phyloP scores from a whole-genome alignment of 139 green algal species.

The Chlamydomonas urium region DNA sequence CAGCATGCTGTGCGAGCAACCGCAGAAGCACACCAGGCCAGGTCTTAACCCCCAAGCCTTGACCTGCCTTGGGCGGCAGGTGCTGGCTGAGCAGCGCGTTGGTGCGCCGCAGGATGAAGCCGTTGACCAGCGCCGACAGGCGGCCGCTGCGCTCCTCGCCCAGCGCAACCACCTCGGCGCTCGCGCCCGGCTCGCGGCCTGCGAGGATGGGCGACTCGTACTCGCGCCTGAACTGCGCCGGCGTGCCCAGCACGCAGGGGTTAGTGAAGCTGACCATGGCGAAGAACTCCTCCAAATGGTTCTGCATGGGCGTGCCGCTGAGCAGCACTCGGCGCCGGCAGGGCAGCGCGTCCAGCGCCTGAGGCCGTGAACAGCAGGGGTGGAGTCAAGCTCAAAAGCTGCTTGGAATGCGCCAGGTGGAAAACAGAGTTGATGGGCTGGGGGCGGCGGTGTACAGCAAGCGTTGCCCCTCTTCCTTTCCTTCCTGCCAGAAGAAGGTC shows the following conservation, averaged over 20 bases:
- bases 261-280: constrained; percentile 98
- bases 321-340: constrained; percentile 93
- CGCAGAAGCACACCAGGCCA: too few relatives aligned
- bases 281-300: constrained; percentile 95
- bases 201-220: constrained; percentile 81
- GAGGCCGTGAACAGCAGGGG: constrained; percentile 2
- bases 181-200: constrained; percentile 41
- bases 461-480: too few relatives aligned
- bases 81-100: constrained; percentile 92
- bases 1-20: too few relatives aligned
- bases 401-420: too few relatives aligned
- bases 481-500: too few relatives aligned
- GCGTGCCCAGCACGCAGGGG: constrained; percentile 83
- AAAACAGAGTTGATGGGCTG: too few relatives aligned
- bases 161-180: constrained; percentile 44
- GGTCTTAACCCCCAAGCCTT: neutral
- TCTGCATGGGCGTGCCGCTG: constrained; percentile 89
- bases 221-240: constrained; percentile 28
- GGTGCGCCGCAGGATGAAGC: constrained; percentile 96
- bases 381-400: too few relatives aligned
- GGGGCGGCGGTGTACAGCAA: too few relatives aligned
- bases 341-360: constrained; percentile 71
- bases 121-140: constrained; percentile 88
- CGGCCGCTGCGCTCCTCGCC: constrained; percentile 67
- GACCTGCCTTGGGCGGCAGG: constrained; percentile 89